phyloP scores from a whole-genome alignment of 306 rosid species.

The Prunus armeniaca region DNA sequence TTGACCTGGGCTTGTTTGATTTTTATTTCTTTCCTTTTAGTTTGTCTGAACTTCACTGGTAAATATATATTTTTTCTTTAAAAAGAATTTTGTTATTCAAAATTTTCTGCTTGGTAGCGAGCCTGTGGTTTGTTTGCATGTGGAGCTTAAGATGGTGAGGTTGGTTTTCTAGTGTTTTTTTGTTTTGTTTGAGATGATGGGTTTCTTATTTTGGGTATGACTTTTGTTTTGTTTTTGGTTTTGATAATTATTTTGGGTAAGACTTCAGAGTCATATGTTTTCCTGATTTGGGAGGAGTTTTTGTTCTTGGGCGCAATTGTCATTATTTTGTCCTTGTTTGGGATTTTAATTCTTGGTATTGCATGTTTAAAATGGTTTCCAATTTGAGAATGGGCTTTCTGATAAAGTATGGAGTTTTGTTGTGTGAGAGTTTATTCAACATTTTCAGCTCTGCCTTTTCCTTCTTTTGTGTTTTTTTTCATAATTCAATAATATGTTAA shows the following conservation, averaged over 20 bases:
- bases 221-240: not conserved
- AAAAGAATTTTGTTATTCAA: not conserved
- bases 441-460: not conserved
- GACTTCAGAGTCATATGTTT: slow-evolving; percentile 2
- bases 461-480: not conserved
- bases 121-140: slow-evolving; percentile 26
- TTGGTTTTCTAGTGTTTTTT: slow-evolving; percentile 3
- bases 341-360: slow-evolving; percentile 24
- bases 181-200: not conserved
- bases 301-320: slow-evolving; percentile 10
- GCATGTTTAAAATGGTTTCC: slow-evolving; percentile 24
- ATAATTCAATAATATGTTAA: not conserved
- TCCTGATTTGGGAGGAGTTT: slow-evolving; percentile 7
- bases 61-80: not conserved
- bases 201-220: slow-evolving; percentile 14
- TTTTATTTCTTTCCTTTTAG: not conserved
- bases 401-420: slow-evolving; percentile 7
- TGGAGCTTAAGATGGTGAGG: slow-evolving; percentile 22
- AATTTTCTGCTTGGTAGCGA: slow-evolving; percentile 20
- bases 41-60: not conserved
- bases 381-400: slow-evolving; percentile 9
- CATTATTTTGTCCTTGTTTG: slow-evolving; percentile 1
- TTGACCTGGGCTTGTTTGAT: not conserved
- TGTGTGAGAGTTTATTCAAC: slow-evolving; percentile 9
- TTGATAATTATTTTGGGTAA: not conserved